Conservation (phyloP, 441 rosid species). For the Brassica balearica region DNA sequence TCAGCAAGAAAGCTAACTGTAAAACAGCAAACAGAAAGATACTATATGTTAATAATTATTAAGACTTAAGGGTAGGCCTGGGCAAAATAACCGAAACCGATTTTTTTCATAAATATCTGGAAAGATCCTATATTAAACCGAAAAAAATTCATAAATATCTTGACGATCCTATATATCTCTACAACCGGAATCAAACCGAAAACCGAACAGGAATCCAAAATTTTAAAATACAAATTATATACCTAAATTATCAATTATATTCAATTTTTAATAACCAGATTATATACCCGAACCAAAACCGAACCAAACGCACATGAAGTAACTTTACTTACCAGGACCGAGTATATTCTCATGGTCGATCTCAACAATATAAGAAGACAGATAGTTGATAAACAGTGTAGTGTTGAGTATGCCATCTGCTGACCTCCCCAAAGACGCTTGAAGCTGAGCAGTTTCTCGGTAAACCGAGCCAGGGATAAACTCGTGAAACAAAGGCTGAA, state of each 20-base stretch:
- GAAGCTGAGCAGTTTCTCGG: constrained; percentile 71
- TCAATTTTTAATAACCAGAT: no score
- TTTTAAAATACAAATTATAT: no score
- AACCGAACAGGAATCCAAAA: no score
- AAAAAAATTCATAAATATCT: no score
- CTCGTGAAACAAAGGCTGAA: constrained; percentile 93
- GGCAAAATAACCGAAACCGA: neutral
- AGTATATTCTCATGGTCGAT: constrained; percentile 68
- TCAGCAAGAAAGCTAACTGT: constrained; percentile 99
- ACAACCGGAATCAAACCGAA: no score
- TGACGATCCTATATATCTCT: no score
- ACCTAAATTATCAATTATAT: no score
- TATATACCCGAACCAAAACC: no score
- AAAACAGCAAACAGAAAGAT: constrained; percentile 26
- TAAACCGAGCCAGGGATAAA: constrained; percentile 78
- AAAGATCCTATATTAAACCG: no score
- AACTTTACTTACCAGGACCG: constrained; percentile 79
- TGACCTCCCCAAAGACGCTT: constrained; percentile 69
- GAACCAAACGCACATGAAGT: neutral
- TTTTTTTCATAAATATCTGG: no score
- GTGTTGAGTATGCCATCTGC: constrained; percentile 78
- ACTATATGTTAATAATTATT: neutral
- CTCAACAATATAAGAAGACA: constrained; percentile 87
- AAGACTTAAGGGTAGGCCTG: neutral
- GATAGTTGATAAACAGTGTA: constrained; percentile 79